phyloP scores from a whole-genome alignment of 148 eudicot species.

The Silene latifolia region DNA sequence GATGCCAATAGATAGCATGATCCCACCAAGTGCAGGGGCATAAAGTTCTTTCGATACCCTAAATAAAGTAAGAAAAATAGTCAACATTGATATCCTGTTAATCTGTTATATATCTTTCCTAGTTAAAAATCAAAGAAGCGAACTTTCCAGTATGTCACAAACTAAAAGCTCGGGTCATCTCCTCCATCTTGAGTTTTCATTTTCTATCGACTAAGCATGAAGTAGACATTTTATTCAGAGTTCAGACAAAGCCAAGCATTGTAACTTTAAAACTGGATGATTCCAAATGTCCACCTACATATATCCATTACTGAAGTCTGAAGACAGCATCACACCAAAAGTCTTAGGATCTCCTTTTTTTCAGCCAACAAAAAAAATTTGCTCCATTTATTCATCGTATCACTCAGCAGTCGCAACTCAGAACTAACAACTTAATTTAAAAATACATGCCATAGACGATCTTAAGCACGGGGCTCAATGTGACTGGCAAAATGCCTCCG shows the following conservation, averaged over 20 bases:
- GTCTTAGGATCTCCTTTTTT: not conserved
- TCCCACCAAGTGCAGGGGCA: conserved; percentile 98
- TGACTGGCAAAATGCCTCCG: no score
- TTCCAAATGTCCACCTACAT: not conserved
- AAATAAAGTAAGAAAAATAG: conserved; percentile 15
- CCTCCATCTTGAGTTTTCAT: no score
- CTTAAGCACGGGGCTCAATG: no score
- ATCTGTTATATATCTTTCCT: not conserved
- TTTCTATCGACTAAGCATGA: no score
- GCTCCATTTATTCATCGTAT: not conserved
- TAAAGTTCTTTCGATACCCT: conserved; percentile 94
- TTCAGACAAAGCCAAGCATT: no score
- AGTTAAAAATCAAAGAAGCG: not conserved
- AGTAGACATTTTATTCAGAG: no score
- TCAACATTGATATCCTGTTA: not conserved
- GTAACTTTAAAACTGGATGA: not conserved
- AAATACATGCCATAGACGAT: no score
- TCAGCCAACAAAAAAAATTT: not conserved
- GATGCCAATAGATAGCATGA: conserved; percentile 94
- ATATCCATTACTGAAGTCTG: not conserved
- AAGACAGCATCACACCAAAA: not conserved
- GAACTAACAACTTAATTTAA: no score
- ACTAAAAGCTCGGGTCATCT: not conserved
- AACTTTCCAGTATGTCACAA: not conserved
- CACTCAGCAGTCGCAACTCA: not conserved